Evolutionary conservation across 2,329 filamentous ascomycete species (phyloP), one percentile per base, ranked within the genome.

Genomic region (Botrytis paeoniae): DNA sequence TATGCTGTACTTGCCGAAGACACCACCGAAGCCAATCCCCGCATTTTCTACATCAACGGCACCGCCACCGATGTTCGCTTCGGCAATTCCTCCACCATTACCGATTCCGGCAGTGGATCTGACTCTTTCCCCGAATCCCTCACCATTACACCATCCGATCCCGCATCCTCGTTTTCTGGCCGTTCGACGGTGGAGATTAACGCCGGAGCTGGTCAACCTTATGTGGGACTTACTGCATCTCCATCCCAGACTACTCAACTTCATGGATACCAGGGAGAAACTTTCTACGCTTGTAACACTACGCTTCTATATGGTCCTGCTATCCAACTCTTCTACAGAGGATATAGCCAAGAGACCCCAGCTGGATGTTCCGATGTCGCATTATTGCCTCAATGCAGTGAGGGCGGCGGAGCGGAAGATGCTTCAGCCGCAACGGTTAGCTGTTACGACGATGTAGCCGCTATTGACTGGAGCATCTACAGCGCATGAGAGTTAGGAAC

Each of bases 41-140:
- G 81, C 66, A 76, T 84, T 73, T 87, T 87, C 77, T 87, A 87
- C 82, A 80, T 84, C 73, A 87, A 88, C 76, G 85, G 83, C 76
- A 86, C 85, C 20, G 80, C 80, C 20, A 73, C 78, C 10, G 81
- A 84, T 57, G 75, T 82, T 10, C 75, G 77, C 29, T 78, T 77
- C 51, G 77, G 79, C 57, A 69, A 76, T 60, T 81, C 81, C 51
- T 81, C 80, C 60, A 78, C 85, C 68, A 71, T 86, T 43, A 82
- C 81, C 39, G 85, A 86, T 74, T 80, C 80, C 29, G 83, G 83
- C 45, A 51, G n/a, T 10, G 64, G 43, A n/a, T 20, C 43, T 18
- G 8, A 35, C 16, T 82, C 79, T 9, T 83, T 83, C 45, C 74
- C 71, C 6, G 81, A 81, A 71, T 83, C 85, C 5, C 81, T 78